Conservation (phyloP, 768 basidiomycete species). For the Rhodotorula toruloides region DNA sequence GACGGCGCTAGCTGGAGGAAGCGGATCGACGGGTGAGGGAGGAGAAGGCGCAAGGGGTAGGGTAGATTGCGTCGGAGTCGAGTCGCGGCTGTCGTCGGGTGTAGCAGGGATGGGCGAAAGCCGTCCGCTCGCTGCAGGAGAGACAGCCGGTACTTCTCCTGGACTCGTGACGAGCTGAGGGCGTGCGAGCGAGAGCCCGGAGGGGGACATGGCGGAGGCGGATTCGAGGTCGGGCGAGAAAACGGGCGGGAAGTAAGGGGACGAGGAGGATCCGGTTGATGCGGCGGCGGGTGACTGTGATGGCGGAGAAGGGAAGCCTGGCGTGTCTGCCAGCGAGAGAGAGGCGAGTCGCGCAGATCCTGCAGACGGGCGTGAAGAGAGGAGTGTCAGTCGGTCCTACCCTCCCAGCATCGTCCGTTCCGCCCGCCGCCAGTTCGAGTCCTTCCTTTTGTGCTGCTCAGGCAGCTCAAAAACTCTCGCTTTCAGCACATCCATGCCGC, state of each 20-base stretch:
- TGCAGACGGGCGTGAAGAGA: not conserved
- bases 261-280: not conserved
- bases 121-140: too few species aligned
- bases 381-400: too few species aligned
- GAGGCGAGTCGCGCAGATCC: constrained; percentile 35
- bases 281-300: not conserved
- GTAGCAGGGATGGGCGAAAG: constrained; percentile 15
- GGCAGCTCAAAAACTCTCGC: too few species aligned
- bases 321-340: constrained; percentile 2
- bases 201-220: not conserved
- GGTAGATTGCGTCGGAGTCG: not conserved
- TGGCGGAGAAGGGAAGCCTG: not conserved
- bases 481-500: too few species aligned
- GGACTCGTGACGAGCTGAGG: too few species aligned
- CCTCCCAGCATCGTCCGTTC: too few species aligned
- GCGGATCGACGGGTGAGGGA: not conserved
- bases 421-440: too few species aligned
- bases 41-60: too few species aligned
- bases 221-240: not conserved
- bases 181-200: not conserved
- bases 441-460: too few species aligned
- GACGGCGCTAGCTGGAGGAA: constrained; percentile 9
- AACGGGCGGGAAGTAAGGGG: constrained; percentile 4
- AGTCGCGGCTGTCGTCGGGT: not conserved
- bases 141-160: too few species aligned